Conservation (phyloP, 305 asterid species). For the Fraxinus xanthoxyloides region DNA sequence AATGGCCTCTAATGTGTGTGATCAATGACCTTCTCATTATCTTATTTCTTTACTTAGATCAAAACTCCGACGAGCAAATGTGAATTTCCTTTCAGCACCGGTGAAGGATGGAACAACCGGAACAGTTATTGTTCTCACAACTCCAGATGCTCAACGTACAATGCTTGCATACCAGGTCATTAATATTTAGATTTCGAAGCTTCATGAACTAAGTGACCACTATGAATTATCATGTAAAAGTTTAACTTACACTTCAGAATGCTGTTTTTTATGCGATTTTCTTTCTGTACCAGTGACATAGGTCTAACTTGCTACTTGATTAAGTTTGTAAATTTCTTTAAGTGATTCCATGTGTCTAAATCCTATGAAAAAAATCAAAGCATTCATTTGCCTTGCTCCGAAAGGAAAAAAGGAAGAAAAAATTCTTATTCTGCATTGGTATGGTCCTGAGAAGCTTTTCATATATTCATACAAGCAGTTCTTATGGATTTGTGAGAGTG, state of each 20-base stretch:
- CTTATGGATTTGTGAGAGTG: background rate
- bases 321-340: background rate
- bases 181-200: background rate
- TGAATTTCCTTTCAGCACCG: slow-evolving; percentile 78
- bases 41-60: slow-evolving; percentile 45
- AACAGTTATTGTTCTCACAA: slow-evolving; percentile 90
- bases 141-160: slow-evolving; percentile 94
- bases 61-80: slow-evolving; percentile 88
- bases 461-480: background rate
- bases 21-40: slow-evolving; percentile 3
- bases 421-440: background rate
- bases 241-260: background rate
- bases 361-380: background rate
- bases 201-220: background rate
- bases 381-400: background rate
- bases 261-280: background rate
- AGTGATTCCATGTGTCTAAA: background rate
- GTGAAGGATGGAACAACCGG: slow-evolving; percentile 93
- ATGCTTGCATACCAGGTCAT: slow-evolving; percentile 93
- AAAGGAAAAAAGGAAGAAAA: background rate
- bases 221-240: background rate
- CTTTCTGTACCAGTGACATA: background rate
- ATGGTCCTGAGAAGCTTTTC: background rate
- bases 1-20: background rate
- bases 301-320: background rate